These are phyloP conservation scores for Phytophthora crassamura DNA, from an alignment of 352 stramenopile species.

Conservation along the genomic window DNA sequence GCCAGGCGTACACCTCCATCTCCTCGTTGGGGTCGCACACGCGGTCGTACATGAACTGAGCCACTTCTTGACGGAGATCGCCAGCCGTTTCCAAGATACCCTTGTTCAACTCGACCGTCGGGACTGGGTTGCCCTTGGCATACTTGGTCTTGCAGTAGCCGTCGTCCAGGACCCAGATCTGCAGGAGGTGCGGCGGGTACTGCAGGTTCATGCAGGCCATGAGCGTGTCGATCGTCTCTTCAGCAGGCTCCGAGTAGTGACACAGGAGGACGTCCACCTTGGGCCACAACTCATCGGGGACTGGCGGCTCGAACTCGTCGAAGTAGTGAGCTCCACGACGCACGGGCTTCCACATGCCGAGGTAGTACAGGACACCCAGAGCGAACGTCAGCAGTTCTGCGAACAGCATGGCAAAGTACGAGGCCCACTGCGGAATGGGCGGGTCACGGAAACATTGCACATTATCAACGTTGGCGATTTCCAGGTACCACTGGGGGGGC, in stretches of 20 bases:
- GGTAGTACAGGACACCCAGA: constrained; percentile 83
- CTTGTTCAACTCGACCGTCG: constrained; percentile 83
- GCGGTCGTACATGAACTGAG: constrained; percentile 88
- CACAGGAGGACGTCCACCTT: constrained; percentile 87
- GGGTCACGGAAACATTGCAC: constrained; percentile 82
- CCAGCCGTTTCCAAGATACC: constrained; percentile 80
- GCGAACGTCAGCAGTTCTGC: constrained; percentile 77
- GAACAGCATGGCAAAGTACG: constrained; percentile 80
- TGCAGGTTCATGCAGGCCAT: constrained; percentile 91
- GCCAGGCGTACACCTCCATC: constrained; percentile 86
- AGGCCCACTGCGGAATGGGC: constrained; percentile 81
- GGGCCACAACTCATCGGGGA: constrained; percentile 85
- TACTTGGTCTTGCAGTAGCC: constrained; percentile 89
- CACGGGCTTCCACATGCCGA: constrained; percentile 90
- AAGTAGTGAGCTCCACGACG: constrained; percentile 89
- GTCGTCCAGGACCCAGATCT: constrained; percentile 87
- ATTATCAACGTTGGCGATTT: constrained; percentile 68
- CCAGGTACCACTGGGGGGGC: constrained; percentile 75
- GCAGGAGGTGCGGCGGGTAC: constrained; percentile 84
- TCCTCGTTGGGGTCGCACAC: constrained; percentile 86
- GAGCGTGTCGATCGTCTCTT: constrained; percentile 87
- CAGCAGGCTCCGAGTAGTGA: constrained; percentile 87
- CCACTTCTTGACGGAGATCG: constrained; percentile 80
- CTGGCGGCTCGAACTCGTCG: constrained; percentile 83
- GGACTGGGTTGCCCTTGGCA: constrained; percentile 74